Conservation (phyloP, 2,329 filamentous ascomycete genomes). For the Davidsoniella virescens region DNA sequence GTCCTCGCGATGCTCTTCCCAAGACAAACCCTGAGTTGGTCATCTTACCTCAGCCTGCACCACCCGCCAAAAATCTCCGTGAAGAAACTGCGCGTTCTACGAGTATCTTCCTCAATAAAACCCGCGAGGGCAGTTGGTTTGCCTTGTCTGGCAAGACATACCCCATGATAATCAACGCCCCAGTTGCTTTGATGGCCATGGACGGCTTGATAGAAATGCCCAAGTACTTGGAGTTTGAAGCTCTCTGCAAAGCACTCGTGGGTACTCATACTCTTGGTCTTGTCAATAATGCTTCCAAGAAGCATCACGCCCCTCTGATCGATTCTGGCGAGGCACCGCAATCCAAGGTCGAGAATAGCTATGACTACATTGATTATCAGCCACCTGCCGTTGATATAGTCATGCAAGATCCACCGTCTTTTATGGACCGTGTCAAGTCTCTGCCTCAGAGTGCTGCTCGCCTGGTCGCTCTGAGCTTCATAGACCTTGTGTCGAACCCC, state of each 20-base stretch:
- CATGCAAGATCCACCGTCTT: slow-evolving; percentile 22
- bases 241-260: slow-evolving; percentile 45
- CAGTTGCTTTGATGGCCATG: slow-evolving; percentile 28
- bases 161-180: slow-evolving; percentile 62
- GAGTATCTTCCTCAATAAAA: slow-evolving; percentile 74
- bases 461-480: slow-evolving; percentile 20
- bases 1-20: slow-evolving; percentile 45
- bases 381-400: slow-evolving; percentile 15
- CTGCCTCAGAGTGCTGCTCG: slow-evolving; percentile 31
- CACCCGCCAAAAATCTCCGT: slow-evolving; percentile 37
- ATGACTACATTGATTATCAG: slow-evolving; percentile 20
- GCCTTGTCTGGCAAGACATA: slow-evolving; percentile 78
- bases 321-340: slow-evolving; percentile 19
- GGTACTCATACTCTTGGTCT: slow-evolving; percentile 53
- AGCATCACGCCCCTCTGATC: slow-evolving; percentile 23
- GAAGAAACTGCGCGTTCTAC: slow-evolving; percentile 37
- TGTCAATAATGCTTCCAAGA: slow-evolving; percentile 16
- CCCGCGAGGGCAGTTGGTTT: slow-evolving; percentile 78
- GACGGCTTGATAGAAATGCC: slow-evolving; percentile 32
- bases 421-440: slow-evolving; percentile 34
- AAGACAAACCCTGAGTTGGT: slow-evolving; percentile 62
- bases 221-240: slow-evolving; percentile 17
- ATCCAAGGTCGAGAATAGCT: slow-evolving; percentile 16
- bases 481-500: slow-evolving; percentile 41
- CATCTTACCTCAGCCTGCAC: slow-evolving; percentile 68